phyloP scores from a whole-genome alignment of 306 rosid genomes.

The Adenanthera pavonina region DNA sequence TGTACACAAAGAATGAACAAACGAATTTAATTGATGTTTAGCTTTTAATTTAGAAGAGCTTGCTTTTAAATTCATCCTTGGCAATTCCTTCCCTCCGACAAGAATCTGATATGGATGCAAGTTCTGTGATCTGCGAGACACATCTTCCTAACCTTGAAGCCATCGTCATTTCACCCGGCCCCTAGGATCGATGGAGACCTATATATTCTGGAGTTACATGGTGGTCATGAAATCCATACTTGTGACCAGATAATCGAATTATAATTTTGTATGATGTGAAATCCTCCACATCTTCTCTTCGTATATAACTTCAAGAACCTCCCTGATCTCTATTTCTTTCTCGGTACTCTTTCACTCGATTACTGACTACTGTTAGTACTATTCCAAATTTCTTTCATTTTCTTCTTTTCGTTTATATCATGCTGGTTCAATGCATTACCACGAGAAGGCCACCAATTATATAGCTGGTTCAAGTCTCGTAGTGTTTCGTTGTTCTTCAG shows the following conservation, averaged over 20 bases:
- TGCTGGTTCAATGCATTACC: neutral
- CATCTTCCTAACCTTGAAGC: slow-evolving; percentile 77
- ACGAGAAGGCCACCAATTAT: slow-evolving; percentile 68
- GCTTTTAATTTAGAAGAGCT: slow-evolving; percentile 23
- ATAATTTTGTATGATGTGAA: neutral
- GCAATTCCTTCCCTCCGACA: slow-evolving; percentile 48
- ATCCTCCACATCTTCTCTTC: slow-evolving; percentile 65
- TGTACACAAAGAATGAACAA: slow-evolving; percentile 39
- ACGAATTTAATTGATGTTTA: neutral
- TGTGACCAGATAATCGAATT: no score
- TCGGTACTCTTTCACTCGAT: slow-evolving; percentile 55
- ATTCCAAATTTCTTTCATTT: neutral
- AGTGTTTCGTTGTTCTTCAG: slow-evolving; percentile 84
- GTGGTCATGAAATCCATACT: no score
- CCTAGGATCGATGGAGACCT: slow-evolving; percentile 32
- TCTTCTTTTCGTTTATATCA: neutral
- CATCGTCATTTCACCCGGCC: slow-evolving; percentile 73
- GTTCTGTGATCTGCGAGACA: slow-evolving; percentile 54
- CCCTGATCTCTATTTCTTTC: slow-evolving; percentile 59
- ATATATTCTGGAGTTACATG: no score
- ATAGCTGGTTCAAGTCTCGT: slow-evolving; percentile 68
- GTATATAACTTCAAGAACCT: slow-evolving; percentile 53
- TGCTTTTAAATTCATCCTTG: slow-evolving; percentile 65
- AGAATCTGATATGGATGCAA: slow-evolving; percentile 57
- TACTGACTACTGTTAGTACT: slow-evolving; percentile 35